Evolutionary conservation across 805 yeast genomes (phyloP), one percentile per base, ranked within the genome.

Genomic region (Teunomyces tritomae): DNA sequence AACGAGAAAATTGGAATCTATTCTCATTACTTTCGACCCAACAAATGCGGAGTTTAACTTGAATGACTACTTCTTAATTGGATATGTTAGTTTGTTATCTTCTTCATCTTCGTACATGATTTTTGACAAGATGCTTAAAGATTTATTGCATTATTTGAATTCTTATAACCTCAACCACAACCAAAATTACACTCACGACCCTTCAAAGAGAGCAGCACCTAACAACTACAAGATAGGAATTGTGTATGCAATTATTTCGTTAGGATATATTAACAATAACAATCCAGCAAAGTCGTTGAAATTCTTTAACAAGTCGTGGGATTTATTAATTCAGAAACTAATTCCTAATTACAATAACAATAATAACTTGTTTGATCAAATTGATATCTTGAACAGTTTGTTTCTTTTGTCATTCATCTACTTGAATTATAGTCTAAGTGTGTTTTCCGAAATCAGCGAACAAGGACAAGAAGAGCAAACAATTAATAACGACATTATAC

Each of bases 241-340:
- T 17, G 61, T 77, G 5, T 76, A 77, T 53, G 63, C 78, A 5
- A 61, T 79, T 1, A 51, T 79, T 3, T 69, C 82, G 8, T 56
- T 77, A 37, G 83, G 83, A 3, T 64, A 65, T 44, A 54, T 67
- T 13, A 49, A 55, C 27, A 56, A 55, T 43, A 46, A 53, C 8
- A 64, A 67, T 44, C 55, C 59, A 30, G 54, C 58, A 8, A 67
- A 71, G 48, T 68, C 75, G 5, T 57, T 71, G 11, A 52, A 60
- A 30, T 65, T 68, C 49, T 70, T 79, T 50, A 72, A 73, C 54
- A 73, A 68, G 44, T 59, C 75, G 28, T 79, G 84, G 83, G 57
- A 61, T 45, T 53, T 70, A n/a, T 55, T 70, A 34, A 63, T 67
- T n/a, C 58, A 64, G 39, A 61, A 62, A 44, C 54, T 69, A 30